These are phyloP conservation scores for Lenwebbia sp. DNA, from an alignment of 345 rosid species.

Conservation along the genomic window DNA sequence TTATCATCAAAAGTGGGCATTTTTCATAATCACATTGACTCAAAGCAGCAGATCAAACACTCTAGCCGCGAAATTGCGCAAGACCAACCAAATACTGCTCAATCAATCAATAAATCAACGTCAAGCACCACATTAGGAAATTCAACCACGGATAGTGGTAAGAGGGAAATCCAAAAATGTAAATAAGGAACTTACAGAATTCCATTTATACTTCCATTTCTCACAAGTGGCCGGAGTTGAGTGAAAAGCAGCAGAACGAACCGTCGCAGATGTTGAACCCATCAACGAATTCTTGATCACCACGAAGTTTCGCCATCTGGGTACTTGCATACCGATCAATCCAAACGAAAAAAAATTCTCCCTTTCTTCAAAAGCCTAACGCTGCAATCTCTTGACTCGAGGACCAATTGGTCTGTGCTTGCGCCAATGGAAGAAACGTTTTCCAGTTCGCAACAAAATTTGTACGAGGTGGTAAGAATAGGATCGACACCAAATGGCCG, in stretches of 20 bases:
- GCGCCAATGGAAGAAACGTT: neutral
- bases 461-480: neutral
- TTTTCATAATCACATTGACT: neutral
- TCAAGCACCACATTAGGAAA: neutral
- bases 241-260: slow-evolving; percentile 29
- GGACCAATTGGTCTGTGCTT: neutral
- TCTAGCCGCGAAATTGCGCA: neutral
- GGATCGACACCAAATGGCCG: neutral
- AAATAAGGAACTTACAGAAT: slow-evolving; percentile 16
- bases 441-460: neutral
- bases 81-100: neutral
- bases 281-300: slow-evolving; percentile 15
- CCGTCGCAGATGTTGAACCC: neutral
- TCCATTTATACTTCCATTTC: slow-evolving; percentile 42
- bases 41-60: neutral
- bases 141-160: neutral
- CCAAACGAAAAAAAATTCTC: neutral
- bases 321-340: slow-evolving; percentile 25
- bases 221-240: slow-evolving; percentile 27
- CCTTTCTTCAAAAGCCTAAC: neutral
- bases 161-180: neutral
- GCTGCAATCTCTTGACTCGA: neutral
- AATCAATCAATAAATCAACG: neutral
- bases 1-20: neutral
- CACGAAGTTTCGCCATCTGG: slow-evolving; percentile 42